phyloP scores from a whole-genome alignment of 176 grass and related monocot species.

The Phoenix dactylifera region DNA sequence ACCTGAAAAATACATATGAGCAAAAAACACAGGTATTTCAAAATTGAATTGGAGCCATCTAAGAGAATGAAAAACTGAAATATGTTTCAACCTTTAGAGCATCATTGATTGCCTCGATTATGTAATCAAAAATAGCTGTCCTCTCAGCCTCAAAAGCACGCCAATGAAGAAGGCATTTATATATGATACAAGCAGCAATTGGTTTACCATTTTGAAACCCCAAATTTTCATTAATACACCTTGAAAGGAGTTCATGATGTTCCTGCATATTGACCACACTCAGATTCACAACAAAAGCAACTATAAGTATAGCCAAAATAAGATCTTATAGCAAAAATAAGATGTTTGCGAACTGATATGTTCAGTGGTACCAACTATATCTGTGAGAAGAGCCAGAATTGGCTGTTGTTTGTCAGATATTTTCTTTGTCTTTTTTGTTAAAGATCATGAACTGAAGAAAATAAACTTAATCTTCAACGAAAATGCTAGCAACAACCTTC shows the following conservation, averaged over 20 bases:
- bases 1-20: slow-evolving; percentile 36
- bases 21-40: background rate
- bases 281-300: slow-evolving; percentile 1
- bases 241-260: slow-evolving; percentile 83
- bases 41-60: slow-evolving; percentile 3
- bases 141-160: slow-evolving; percentile 82
- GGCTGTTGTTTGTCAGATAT: too few species aligned
- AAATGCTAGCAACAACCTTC: too few species aligned
- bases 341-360: too few species aligned
- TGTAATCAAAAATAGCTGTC: slow-evolving; percentile 92
- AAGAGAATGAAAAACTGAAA: slow-evolving; percentile 3
- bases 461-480: too few species aligned
- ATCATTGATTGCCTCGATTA: slow-evolving; percentile 88
- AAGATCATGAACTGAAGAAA: too few species aligned
- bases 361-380: too few species aligned
- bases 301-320: background rate
- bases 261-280: slow-evolving; percentile 37
- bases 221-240: slow-evolving; percentile 84
- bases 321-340: too few species aligned
- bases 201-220: slow-evolving; percentile 84
- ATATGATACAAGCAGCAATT: slow-evolving; percentile 81
- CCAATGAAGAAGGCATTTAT: slow-evolving; percentile 85
- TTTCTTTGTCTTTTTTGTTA: too few species aligned
- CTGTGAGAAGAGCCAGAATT: too few species aligned
- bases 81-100: slow-evolving; percentile 60